Base-by-base conservation (phyloP, 2,329 filamentous ascomycete genomes). In the Neonectria hederae region DNA sequence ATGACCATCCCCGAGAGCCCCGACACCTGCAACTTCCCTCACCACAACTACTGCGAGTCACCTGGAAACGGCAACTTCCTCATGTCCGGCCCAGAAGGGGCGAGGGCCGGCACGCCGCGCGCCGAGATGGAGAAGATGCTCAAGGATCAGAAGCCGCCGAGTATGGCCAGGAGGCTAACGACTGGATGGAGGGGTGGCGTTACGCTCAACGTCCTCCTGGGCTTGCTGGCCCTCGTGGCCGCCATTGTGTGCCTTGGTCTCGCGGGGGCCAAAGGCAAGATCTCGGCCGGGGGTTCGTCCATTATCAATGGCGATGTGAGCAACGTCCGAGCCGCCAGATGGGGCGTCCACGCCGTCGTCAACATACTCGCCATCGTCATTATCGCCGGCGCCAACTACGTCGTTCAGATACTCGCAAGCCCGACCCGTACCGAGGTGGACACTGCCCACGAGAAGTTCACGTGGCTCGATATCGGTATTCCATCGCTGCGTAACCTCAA, bases 391-490 rank as follows among this genome's bases (percentile, higher is more conserved):
- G 84, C 81, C 11, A 86, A 86, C 75, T 87, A 87, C 69, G 77
- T 80, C 42, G 84, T 85, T 62, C 85, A 87, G 72, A 78, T 86
- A n/a, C 80, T 87, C 13, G 81, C 78, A 68, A 86, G 84, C 66
- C 86, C 85, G 6, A 86, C 84, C 8, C 79, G 85, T 43, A 73
- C 73, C 11, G 85, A 87, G 68, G 71, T 87, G 9, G 76, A 80
- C 28, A 72, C 67, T 13, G 84, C 84, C 5, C 86, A 87, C 66
- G 76, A 74, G 11, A 76, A 74, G 35, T 78, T 76, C 67, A 76
- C 71, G 48, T 87, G 84, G 85, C 73, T 87, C 54, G 84, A 87
- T 64, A 83, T 87, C 28, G 85, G 85, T 7, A 78, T 87, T 19
- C 83, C 84, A 7, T 86, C 85, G 11, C 54, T 86, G 28, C 80